A percentile compares a stretch with the other conserved stretches of the same genome.
These are phyloP conservation scores for Oryza glaberrima DNA, from an alignment of 176 grass and related monocot species.

Conservation along the genomic window DNA sequence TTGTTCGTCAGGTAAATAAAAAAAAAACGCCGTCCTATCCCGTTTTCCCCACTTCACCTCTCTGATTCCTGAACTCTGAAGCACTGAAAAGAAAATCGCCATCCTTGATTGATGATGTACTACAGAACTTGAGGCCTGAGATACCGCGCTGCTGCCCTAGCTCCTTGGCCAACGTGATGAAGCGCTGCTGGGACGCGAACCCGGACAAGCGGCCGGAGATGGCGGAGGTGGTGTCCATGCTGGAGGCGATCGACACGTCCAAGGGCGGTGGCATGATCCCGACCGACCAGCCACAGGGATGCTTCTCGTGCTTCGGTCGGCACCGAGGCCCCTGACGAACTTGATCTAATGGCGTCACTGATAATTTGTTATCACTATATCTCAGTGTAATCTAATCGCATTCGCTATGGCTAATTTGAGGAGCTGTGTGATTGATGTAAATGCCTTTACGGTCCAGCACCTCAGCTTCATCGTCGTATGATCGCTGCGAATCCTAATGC, in stretches of 20 bases:
- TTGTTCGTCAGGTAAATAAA: constrained; percentile 81
- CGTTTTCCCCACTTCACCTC: background rate
- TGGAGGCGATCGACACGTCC: constrained; percentile 93
- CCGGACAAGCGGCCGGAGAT: constrained; percentile 90
- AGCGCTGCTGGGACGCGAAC: constrained; percentile 95
- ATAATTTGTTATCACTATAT: constrained; percentile 20
- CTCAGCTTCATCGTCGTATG: constrained; percentile 9
- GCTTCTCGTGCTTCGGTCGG: constrained; percentile 70
- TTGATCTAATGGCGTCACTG: background rate
- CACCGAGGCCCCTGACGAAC: constrained; percentile 68
- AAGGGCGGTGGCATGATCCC: constrained; percentile 98
- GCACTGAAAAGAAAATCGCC: background rate
- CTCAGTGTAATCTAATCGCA: constrained; percentile 54
- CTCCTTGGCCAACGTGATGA: constrained; percentile 88
- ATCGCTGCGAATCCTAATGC: constrained; percentile 19
- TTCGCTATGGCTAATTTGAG: constrained; percentile 34
- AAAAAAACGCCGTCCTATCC: background rate
- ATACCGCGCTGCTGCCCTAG: constrained; percentile 96
- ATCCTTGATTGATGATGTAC: constrained; percentile 23
- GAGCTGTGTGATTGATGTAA: constrained; percentile 34
- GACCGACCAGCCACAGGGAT: constrained; percentile 75
- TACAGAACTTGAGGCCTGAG: constrained; percentile 96
- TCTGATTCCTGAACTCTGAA: constrained; percentile 22
- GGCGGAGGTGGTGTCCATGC: constrained; percentile 86
- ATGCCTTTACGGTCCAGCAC: constrained; percentile 9